A percentile compares a stretch with the other conserved stretches of the same genome.
These are phyloP conservation scores for Arctostaphylos glauca DNA, from an alignment of 148 eudicot species.

Conservation along the genomic window DNA sequence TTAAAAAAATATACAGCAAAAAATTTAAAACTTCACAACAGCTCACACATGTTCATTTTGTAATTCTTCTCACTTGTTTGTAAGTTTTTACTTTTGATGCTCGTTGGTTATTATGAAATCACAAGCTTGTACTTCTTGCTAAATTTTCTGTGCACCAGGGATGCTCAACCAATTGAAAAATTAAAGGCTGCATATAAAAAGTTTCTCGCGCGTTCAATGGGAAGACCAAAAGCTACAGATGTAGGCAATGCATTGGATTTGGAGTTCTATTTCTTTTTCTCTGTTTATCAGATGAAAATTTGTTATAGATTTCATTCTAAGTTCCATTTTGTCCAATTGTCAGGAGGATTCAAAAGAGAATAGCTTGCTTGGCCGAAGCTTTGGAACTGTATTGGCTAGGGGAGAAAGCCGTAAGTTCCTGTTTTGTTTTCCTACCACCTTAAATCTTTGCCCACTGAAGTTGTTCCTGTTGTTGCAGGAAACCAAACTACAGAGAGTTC, in stretches of 20 bases:
- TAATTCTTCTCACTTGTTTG: neutral
- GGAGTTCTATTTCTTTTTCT: neutral
- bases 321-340: slow-evolving; percentile 9
- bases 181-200: slow-evolving; percentile 27
- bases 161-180: slow-evolving; percentile 42
- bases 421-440: slow-evolving; percentile 2
- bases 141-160: slow-evolving; percentile 29
- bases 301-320: slow-evolving; percentile 1
- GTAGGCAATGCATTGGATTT: slow-evolving; percentile 34
- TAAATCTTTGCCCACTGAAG: slow-evolving; percentile 21
- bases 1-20: too few species aligned
- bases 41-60: neutral
- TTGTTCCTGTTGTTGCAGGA: slow-evolving; percentile 38
- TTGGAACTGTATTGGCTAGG: slow-evolving; percentile 68
- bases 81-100: neutral
- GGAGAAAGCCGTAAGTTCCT: slow-evolving; percentile 45
- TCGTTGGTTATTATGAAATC: neutral
- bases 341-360: slow-evolving; percentile 68
- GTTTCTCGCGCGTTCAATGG: slow-evolving; percentile 59
- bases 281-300: slow-evolving; percentile 3
- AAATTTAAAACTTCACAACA: too few species aligned
- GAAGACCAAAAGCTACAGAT: slow-evolving; percentile 47
- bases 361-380: slow-evolving; percentile 54
- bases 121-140: slow-evolving; percentile 11
- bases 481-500: slow-evolving; percentile 39